A percentile compares a stretch with the other conserved stretches of the same genome.
Conservation (phyloP, 1,284 basidiomycete species). For the Papiliotrema nemorosa region DNA sequence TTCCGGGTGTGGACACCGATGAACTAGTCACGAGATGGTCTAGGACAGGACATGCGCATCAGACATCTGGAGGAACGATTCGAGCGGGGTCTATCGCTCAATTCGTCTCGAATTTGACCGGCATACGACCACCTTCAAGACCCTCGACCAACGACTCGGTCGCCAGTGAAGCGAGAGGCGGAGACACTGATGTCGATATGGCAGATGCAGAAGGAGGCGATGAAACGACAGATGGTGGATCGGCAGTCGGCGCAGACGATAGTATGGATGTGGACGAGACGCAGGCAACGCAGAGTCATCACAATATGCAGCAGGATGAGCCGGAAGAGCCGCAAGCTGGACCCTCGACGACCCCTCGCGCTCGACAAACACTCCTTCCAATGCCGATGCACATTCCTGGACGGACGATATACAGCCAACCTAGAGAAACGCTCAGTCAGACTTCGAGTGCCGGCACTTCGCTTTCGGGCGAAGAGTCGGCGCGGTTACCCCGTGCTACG, state of each 20-base stretch:
- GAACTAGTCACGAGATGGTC: not conserved
- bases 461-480: slow-evolving; percentile 27
- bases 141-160: not conserved
- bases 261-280: slow-evolving; percentile 35
- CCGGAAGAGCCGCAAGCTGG: slow-evolving; percentile 6
- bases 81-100: not conserved
- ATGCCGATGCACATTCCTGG: slow-evolving; percentile 28
- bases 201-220: slow-evolving; percentile 43
- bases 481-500: slow-evolving; percentile 30
- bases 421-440: slow-evolving; percentile 22
- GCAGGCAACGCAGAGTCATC: not conserved
- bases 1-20: slow-evolving; percentile 37
- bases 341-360: slow-evolving; percentile 40
- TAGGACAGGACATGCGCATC: not conserved
- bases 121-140: not conserved
- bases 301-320: too few species aligned
- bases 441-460: slow-evolving; percentile 31
- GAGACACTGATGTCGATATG: slow-evolving; percentile 46
- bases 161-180: not conserved
- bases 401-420: slow-evolving; percentile 7
- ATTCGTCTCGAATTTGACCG: slow-evolving; percentile 5
- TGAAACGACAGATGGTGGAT: slow-evolving; percentile 34
- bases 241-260: slow-evolving; percentile 28
- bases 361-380: slow-evolving; percentile 31
- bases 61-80: not conserved